phyloP scores from a whole-genome alignment of 2,329 filamentous ascomycete species.

The Paecilomyces dactylethromorphus region DNA sequence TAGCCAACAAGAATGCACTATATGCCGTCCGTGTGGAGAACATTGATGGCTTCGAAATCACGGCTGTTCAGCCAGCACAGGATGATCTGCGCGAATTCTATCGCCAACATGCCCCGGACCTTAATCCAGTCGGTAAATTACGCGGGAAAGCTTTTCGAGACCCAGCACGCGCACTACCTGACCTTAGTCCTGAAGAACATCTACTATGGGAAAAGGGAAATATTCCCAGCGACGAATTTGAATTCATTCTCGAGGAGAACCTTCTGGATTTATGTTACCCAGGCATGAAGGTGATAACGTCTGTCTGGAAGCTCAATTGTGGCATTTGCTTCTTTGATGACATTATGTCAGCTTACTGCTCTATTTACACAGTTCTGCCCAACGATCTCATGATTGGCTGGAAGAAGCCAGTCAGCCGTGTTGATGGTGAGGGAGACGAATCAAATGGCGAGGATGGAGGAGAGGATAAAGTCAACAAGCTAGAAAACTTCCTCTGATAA shows the following conservation, averaged over 20 bases:
- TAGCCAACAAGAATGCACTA: slow-evolving; percentile 29
- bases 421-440: slow-evolving; percentile 10
- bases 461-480: background rate
- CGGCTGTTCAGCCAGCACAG: slow-evolving; percentile 42
- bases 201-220: slow-evolving; percentile 14
- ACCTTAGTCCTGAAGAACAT: slow-evolving; percentile 30
- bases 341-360: slow-evolving; percentile 49
- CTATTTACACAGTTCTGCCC: slow-evolving; percentile 58
- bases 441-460: slow-evolving; percentile 6
- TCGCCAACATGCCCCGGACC: slow-evolving; percentile 30
- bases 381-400: slow-evolving; percentile 65
- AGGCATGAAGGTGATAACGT: slow-evolving; percentile 58
- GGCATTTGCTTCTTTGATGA: slow-evolving; percentile 61
- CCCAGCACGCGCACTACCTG: slow-evolving; percentile 32
- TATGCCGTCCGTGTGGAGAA: slow-evolving; percentile 40
- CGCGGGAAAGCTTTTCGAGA: slow-evolving; percentile 45
- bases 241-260: slow-evolving; percentile 63
- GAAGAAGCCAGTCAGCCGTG: slow-evolving; percentile 47
- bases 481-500: background rate
- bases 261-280: slow-evolving; percentile 51
- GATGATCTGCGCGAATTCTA: slow-evolving; percentile 45
- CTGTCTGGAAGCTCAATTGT: slow-evolving; percentile 51
- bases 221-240: slow-evolving; percentile 27
- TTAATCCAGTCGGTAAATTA: slow-evolving; percentile 49
- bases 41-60: slow-evolving; percentile 56